Evolutionary conservation across 495 filamentous ascomycete species (phyloP).

Genomic region (Aspergillus hancockii): DNA sequence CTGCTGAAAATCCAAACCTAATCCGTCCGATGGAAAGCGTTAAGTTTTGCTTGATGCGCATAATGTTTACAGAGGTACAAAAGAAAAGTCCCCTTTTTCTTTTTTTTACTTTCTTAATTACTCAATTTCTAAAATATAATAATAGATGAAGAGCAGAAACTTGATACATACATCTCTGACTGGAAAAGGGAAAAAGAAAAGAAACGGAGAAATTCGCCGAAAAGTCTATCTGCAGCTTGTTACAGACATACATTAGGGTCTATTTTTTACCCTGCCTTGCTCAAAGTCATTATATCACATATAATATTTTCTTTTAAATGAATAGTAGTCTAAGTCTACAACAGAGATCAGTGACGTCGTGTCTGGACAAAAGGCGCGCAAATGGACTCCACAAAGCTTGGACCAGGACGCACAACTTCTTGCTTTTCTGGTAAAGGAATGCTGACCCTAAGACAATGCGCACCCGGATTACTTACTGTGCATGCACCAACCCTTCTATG

Average conservation of each 20-base stretch:
- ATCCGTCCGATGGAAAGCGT: neutral
- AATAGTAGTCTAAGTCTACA: neutral
- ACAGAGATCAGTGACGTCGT: neutral
- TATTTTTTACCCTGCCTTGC: neutral
- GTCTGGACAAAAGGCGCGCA: neutral
- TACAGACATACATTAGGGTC: neutral
- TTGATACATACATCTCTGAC: too few species aligned
- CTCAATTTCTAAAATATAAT: too few species aligned
- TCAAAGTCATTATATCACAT: neutral
- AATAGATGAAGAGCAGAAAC: too few species aligned
- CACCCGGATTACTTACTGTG: neutral
- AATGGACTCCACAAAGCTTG: constrained; percentile 4
- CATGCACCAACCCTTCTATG: neutral
- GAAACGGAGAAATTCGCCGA: constrained; percentile 2
- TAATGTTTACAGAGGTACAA: neutral
- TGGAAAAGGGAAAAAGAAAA: neutral
- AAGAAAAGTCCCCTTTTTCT: too few species aligned
- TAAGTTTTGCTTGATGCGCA: neutral
- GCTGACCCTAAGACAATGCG: neutral
- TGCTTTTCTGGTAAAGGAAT: neutral
- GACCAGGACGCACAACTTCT: constrained; percentile 5
- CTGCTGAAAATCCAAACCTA: constrained; percentile 1
- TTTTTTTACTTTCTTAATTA: too few species aligned
- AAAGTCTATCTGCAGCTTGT: neutral
- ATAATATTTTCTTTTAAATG: neutral